A percentile compares a stretch with the other conserved stretches of the same genome.
Conservation (phyloP, 1,284 basidiomycete species). For the Coniophora puteana region DNA sequence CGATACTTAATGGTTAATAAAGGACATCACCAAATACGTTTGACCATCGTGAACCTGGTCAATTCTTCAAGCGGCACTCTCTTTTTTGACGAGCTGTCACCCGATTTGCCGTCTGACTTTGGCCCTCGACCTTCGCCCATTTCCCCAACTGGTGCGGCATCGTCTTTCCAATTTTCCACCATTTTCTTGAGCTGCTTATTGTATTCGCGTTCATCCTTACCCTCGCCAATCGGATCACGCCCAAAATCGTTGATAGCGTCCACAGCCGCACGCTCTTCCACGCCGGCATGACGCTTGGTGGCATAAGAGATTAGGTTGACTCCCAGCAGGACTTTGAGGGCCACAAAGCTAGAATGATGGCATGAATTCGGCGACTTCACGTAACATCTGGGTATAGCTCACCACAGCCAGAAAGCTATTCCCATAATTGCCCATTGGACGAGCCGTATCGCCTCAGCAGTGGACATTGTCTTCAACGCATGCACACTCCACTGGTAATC, state of each 20-base stretch:
- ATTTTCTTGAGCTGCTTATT: conserved; percentile 75
- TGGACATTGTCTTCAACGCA: conserved; percentile 27
- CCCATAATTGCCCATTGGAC: conserved; percentile 66
- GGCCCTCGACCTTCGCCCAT: conserved; percentile 48
- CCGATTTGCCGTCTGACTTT: conserved; percentile 8
- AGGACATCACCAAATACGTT: conserved; percentile 74
- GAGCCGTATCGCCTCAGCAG: conserved; percentile 48
- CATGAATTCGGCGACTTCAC: conserved; percentile 2
- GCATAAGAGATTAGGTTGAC: conserved; percentile 86
- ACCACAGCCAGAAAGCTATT: conserved; percentile 82
- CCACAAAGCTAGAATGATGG: conserved; percentile 55
- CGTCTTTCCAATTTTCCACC: conserved; percentile 65
- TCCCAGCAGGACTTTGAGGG: conserved; percentile 86
- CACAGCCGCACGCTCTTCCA: conserved; percentile 71
- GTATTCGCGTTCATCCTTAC: conserved; percentile 81
- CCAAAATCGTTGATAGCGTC: conserved; percentile 82
- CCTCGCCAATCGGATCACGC: conserved; percentile 83
- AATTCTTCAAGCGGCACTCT: conserved; percentile 80
- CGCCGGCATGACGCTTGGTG: conserved; percentile 65
- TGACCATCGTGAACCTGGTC: conserved; percentile 92
- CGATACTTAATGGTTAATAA: neutral
- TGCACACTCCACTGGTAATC: conserved; percentile 25
- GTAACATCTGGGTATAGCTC: conserved; percentile 18
- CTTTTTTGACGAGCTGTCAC: conserved; percentile 43
- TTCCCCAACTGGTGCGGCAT: conserved; percentile 64